A percentile compares a stretch with the other conserved stretches of the same genome.
Conservation (phyloP, 2,329 filamentous ascomycete genomes). For the Apiospora aurea region DNA sequence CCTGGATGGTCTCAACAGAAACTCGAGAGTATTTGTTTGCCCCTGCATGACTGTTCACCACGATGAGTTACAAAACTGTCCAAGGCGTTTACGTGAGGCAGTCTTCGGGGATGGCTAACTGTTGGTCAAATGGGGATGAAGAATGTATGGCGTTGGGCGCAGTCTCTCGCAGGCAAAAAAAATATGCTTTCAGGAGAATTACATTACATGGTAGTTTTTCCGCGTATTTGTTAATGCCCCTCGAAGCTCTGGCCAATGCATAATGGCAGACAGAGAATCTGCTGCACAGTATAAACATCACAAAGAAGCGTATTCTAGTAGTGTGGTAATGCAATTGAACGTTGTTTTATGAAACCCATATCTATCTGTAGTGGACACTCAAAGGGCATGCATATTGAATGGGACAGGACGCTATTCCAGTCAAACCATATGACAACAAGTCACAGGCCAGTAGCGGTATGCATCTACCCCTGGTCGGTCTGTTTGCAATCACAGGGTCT, state of each 20-base stretch:
- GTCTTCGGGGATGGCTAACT: background rate
- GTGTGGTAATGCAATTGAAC: slow-evolving; percentile 20
- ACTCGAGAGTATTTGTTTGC: slow-evolving; percentile 7
- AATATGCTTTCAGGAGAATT: slow-evolving; percentile 3
- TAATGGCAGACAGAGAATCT: background rate
- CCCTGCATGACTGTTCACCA: background rate
- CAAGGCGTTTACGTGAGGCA: slow-evolving; percentile 3
- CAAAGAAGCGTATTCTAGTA: slow-evolving; percentile 18
- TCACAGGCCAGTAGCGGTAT: no score
- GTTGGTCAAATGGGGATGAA: background rate
- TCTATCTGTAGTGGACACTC: background rate
- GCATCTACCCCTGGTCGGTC: background rate
- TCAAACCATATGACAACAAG: background rate
- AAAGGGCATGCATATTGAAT: background rate
- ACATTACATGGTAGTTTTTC: background rate
- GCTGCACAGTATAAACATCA: slow-evolving; percentile 3
- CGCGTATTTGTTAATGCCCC: background rate
- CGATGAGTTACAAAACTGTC: background rate
- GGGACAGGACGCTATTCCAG: background rate
- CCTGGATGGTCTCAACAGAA: background rate
- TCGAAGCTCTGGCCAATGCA: background rate
- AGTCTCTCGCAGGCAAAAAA: background rate
- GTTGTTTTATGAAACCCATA: slow-evolving; percentile 1
- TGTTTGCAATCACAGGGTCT: background rate
- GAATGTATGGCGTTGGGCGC: slow-evolving; percentile 4